These are phyloP conservation scores for Conticribra guillardii DNA, from an alignment of 108 stramenopile genomes.

Conservation along the genomic window DNA sequence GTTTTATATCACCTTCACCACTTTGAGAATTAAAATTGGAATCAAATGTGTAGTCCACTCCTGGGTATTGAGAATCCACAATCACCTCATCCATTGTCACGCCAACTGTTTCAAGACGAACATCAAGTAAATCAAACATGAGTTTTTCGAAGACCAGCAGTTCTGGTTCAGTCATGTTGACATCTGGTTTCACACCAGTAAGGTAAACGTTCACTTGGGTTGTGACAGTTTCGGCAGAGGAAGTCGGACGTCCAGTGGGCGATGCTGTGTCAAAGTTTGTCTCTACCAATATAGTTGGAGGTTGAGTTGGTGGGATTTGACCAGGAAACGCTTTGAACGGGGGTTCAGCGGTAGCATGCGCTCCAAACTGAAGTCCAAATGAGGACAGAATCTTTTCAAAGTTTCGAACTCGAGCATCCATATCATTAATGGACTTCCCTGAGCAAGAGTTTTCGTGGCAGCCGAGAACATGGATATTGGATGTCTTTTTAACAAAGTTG, in stretches of 20 bases:
- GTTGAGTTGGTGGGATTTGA: constrained; percentile 25
- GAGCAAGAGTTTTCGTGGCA: constrained; percentile 37
- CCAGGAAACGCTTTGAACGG: constrained; percentile 42
- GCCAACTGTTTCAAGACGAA: constrained; percentile 31
- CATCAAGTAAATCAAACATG: constrained; percentile 34
- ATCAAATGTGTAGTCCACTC: constrained; percentile 23
- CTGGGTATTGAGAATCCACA: constrained; percentile 26
- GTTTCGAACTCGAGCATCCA: constrained; percentile 36
- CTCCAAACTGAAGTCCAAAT: constrained; percentile 41
- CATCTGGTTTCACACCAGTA: constrained; percentile 34
- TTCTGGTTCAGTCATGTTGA: constrained; percentile 43
- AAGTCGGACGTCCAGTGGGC: constrained; percentile 21
- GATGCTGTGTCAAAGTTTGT: constrained; percentile 5
- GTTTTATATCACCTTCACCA: constrained; percentile 1
- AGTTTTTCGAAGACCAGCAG: constrained; percentile 32
- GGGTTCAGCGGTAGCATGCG: constrained; percentile 41
- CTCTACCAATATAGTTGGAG: constrained; percentile 18
- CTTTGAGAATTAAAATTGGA: constrained; percentile 22
- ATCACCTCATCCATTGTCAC: constrained; percentile 22
- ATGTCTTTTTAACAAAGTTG: constrained; percentile 19
- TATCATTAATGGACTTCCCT: constrained; percentile 12
- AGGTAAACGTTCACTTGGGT: constrained; percentile 38
- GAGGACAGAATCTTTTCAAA: constrained; percentile 48
- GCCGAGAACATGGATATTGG: constrained; percentile 40
- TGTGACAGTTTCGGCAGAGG: constrained; percentile 10